Conservation (phyloP, 345 rosid genomes). For the Lumnitzera littorea region DNA sequence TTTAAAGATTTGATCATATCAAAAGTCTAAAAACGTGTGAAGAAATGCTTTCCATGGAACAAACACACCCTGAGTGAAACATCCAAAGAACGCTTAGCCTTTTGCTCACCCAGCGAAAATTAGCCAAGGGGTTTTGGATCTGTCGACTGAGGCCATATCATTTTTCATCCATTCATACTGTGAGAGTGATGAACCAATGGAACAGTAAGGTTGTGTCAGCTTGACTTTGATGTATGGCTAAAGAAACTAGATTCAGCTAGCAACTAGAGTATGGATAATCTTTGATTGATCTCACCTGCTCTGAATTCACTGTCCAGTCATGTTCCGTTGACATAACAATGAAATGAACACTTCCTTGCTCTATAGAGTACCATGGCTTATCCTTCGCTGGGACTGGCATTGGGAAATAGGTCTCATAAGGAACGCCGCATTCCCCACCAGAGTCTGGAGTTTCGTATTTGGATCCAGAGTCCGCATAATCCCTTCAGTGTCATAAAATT, state of each 20-base stretch:
- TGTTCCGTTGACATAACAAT: constrained; percentile 63
- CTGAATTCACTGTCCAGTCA: constrained; percentile 34
- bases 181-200: neutral
- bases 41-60: too few relatives aligned
- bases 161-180: constrained; percentile 49
- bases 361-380: constrained; percentile 70
- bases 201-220: neutral
- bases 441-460: constrained; percentile 40
- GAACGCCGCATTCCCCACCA: constrained; percentile 69
- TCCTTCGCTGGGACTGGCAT: constrained; percentile 60
- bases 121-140: constrained; percentile 61
- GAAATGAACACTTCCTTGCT: constrained; percentile 49
- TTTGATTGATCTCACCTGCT: constrained; percentile 34
- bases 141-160: constrained; percentile 49
- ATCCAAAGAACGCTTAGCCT: too few relatives aligned
- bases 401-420: constrained; percentile 61
- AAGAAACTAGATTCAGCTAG: neutral
- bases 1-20: too few relatives aligned
- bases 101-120: constrained; percentile 17
- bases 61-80: too few relatives aligned
- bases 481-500: constrained; percentile 20
- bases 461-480: constrained; percentile 38
- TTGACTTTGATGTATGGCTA: neutral
- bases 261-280: neutral
- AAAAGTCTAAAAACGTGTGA: too few relatives aligned